Evolutionary conservation across 148 eudicot genomes (phyloP).

Genomic region (Rhododendron williamsianum): DNA sequence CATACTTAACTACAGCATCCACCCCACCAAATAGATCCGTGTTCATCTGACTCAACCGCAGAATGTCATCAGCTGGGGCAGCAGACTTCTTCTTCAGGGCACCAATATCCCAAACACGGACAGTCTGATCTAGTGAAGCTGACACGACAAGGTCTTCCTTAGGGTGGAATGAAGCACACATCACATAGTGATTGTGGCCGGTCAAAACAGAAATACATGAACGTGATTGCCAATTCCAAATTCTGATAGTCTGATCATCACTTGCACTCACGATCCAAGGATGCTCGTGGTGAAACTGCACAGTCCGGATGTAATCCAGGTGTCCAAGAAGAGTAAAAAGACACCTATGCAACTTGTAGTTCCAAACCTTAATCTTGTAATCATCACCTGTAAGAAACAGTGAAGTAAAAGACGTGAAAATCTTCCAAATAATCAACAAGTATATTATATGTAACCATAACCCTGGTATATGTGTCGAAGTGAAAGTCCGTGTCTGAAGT

Average conservation of each 20-base stretch:
- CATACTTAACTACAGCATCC: slow-evolving; percentile 92
- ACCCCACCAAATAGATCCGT: slow-evolving; percentile 86
- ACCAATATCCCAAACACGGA: slow-evolving; percentile 94
- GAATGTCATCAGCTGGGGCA: slow-evolving; percentile 84
- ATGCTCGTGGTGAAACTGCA: slow-evolving; percentile 55
- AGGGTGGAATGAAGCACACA: slow-evolving; percentile 94
- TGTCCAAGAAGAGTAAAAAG: slow-evolving; percentile 92
- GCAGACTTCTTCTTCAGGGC: slow-evolving; percentile 81
- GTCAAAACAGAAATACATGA: slow-evolving; percentile 92
- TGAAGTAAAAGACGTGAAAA: not conserved
- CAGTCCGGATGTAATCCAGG: slow-evolving; percentile 60
- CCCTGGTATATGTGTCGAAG: not conserved
- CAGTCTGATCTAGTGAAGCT: slow-evolving; percentile 94
- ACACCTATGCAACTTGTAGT: slow-evolving; percentile 85
- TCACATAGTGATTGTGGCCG: slow-evolving; percentile 95
- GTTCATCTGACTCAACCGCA: slow-evolving; percentile 87
- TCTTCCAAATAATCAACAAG: not conserved
- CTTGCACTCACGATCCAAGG: slow-evolving; percentile 74
- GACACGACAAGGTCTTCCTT: slow-evolving; percentile 96
- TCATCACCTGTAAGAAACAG: slow-evolving; percentile 67
- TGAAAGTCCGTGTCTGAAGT: not conserved
- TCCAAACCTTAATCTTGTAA: slow-evolving; percentile 96
- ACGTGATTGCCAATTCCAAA: slow-evolving; percentile 99
- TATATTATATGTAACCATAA: not conserved
- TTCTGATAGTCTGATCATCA: slow-evolving; percentile 68